These are phyloP conservation scores for Hydrangea macrophylla DNA, from an alignment of 148 eudicot genomes.

Conservation along the genomic window DNA sequence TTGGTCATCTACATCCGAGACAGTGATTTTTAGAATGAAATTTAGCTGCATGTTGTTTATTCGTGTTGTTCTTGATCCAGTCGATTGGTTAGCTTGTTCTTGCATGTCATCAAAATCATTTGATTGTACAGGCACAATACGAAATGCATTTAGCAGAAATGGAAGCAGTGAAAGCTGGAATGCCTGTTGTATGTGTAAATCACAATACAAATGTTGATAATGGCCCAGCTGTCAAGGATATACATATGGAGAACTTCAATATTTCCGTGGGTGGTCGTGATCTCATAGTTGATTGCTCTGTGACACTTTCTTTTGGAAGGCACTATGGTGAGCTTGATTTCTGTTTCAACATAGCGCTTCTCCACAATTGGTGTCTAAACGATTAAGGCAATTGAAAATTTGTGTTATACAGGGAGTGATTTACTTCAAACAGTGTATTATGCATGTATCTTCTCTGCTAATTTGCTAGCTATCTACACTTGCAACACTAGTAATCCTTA, in stretches of 20 bases:
- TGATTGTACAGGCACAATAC: conserved; percentile 64
- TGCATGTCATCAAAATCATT: not conserved
- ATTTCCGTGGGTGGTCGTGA: conserved; percentile 97
- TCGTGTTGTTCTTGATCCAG: not conserved
- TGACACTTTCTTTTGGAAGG: conserved; percentile 89
- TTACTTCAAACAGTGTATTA: not conserved
- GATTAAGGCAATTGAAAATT: not conserved
- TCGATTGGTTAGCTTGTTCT: conserved; percentile 3
- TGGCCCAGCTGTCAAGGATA: conserved; percentile 74
- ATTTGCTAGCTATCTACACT: not conserved
- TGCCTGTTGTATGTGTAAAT: conserved; percentile 76
- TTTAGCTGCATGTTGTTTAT: not conserved
- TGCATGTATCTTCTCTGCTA: not conserved
- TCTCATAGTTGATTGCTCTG: conserved; percentile 77
- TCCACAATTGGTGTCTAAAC: not conserved
- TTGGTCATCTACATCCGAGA: not conserved
- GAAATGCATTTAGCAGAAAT: conserved; percentile 82
- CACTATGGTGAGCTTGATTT: conserved; percentile 72
- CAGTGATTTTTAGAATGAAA: not conserved
- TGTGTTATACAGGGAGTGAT: not conserved
- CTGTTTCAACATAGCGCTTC: not conserved
- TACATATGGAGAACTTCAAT: conserved; percentile 87
- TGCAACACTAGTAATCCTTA: not conserved
- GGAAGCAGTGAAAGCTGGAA: conserved; percentile 97
- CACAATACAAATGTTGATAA: conserved; percentile 63